Percentiles rank a stretch among this genome's conserved stretches.
Evolutionary conservation across 768 basidiomycete genomes (phyloP).

Genomic region (Termitomyces sp.): DNA sequence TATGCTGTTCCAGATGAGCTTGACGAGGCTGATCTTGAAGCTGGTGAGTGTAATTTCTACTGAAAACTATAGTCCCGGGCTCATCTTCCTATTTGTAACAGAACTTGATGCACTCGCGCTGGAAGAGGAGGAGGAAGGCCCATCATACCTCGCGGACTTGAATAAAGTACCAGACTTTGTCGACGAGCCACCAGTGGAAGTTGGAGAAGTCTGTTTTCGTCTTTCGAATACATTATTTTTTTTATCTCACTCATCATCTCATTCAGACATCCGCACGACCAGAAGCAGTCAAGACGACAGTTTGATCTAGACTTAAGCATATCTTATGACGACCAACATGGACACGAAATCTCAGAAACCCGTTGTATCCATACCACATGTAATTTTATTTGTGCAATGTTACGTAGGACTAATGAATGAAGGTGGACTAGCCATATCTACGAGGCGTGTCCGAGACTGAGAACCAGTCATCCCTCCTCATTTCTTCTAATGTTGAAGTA

Average conservation of each 20-base stretch:
- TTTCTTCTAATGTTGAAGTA: conserved; percentile 59
- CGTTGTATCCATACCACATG: conserved; percentile 17
- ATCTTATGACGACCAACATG: conserved; percentile 6
- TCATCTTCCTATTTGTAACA: conserved; percentile 26
- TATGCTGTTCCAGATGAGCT: conserved; percentile 97
- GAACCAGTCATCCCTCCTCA: conserved; percentile 76
- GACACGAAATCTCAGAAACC: conserved; percentile 3
- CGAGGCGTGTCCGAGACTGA: conserved; percentile 47
- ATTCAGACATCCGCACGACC: conserved; percentile 38
- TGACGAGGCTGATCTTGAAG: conserved; percentile 96
- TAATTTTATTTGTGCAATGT: conserved; percentile 8
- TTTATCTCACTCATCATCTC: conserved; percentile 6
- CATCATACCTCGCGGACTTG: conserved; percentile 84
- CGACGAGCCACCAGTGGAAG: conserved; percentile 79
- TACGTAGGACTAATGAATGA: conserved; percentile 7
- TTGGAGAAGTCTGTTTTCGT: conserved; percentile 47
- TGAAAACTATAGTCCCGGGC: neutral
- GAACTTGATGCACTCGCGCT: conserved; percentile 93
- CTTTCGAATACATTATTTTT: neutral
- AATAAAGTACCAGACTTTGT: conserved; percentile 90
- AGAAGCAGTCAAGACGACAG: conserved; percentile 57
- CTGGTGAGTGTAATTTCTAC: conserved; percentile 52
- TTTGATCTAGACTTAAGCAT: conserved; percentile 17
- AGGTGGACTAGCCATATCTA: conserved; percentile 56
- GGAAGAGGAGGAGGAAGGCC: conserved; percentile 87